Evolutionary conservation across 805 yeast genomes (phyloP), one percentile per base, ranked within the genome.

Genomic region (Saccharomycopsis guyanensis): DNA sequence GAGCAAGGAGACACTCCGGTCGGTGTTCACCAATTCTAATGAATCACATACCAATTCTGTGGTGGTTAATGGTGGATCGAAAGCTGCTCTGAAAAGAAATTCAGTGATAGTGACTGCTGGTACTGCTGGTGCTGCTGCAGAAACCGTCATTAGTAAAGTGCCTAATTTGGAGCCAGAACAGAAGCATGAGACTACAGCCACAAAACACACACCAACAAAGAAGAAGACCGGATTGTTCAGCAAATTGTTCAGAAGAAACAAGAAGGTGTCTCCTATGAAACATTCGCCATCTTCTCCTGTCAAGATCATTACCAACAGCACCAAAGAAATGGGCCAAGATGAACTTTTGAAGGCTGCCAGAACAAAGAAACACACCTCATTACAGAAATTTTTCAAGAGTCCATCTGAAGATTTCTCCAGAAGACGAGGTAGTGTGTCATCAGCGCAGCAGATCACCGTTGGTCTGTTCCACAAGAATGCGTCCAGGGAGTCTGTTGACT

Each of bases 191-290:
- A 39, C 24, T 19, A 25, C 18, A 23, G 18, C 4, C 5, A 23
- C 29, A 10, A 6, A n/a, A 20, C n/a, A 13, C n/a, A n/a, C 34
- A 5, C 10, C 16, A 4, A 29, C 25, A 10, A 45, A 47, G 24
- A 50, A 50, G 23, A 50, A 47, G 23, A 2, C 43, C 4, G 40
- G 53, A 20, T 47, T 50, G 33, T 50, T 50, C 32, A 47, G 48
- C 24, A 50, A 47, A 20, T 33, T 50, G 20, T 50, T 50, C 31
- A 47, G 51, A 44, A 48, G 53, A 35, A 50, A 50, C 20, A 41
- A 41, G 13, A 32, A 29, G 37, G 24, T 13, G 10, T 41, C 44
- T 20, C 38, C 44, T 3, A 37, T 41, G 18, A 33, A 33, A 33
- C 38, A 41, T 20, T 37, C 40, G 23, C 24, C 40, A 20, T 23